Conservation (phyloP, 768 basidiomycete species). For the Agrocybe pediades region DNA sequence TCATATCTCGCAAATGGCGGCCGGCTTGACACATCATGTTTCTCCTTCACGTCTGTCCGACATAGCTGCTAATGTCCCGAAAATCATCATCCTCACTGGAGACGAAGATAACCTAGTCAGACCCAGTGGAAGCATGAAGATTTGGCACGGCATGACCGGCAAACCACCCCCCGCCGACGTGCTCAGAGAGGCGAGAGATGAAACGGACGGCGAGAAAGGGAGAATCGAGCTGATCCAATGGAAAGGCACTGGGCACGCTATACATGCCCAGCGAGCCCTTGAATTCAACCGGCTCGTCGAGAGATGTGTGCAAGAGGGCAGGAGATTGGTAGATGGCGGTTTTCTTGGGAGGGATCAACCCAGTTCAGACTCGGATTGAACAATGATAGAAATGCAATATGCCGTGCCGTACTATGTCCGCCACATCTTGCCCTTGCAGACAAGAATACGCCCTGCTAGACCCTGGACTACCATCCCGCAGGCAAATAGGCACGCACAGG, state of each 20-base stretch:
- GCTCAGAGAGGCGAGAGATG: not conserved
- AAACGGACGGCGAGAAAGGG: not conserved
- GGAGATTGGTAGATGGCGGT: conserved; percentile 23
- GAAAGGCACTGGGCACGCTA: conserved; percentile 64
- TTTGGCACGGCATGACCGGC: conserved; percentile 56
- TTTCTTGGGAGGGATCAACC: conserved; percentile 6
- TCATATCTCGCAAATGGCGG: conserved; percentile 71
- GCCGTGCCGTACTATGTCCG: no score
- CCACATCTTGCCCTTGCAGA: no score
- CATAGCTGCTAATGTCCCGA: conserved; percentile 61
- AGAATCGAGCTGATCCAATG: conserved; percentile 51
- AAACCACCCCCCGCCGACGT: conserved; percentile 55
- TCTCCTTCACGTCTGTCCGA: conserved; percentile 42
- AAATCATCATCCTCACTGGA: conserved; percentile 69
- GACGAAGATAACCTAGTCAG: conserved; percentile 63
- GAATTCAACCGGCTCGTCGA: conserved; percentile 61
- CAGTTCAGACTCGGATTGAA: no score
- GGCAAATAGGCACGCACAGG: no score
- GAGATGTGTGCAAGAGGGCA: conserved; percentile 55
- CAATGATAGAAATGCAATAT: no score
- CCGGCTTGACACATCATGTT: conserved; percentile 66
- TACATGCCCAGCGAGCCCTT: conserved; percentile 48
- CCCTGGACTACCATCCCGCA: no score
- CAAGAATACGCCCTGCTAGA: no score
- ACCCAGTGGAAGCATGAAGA: conserved; percentile 46